Evolutionary conservation across 768 basidiomycete species (phyloP).

Genomic region (Hortiboletus flavorubellus): DNA sequence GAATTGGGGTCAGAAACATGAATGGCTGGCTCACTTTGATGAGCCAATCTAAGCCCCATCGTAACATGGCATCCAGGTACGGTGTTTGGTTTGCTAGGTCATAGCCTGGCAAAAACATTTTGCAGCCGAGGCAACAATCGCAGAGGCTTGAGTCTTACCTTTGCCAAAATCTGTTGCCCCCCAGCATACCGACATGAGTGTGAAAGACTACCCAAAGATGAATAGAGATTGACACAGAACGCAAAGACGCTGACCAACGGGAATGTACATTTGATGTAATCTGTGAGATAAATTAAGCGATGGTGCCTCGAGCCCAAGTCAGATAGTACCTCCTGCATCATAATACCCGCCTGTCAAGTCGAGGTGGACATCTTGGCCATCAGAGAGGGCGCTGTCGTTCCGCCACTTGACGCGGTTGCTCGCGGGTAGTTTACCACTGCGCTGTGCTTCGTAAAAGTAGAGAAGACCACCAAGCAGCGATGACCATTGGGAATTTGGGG

Average conservation of each 20-base stretch:
- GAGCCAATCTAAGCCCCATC: conserved; percentile 91
- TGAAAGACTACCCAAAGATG: conserved; percentile 54
- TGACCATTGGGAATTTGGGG: conserved; percentile 79
- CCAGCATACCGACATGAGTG: conserved; percentile 87
- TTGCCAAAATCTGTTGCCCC: conserved; percentile 80
- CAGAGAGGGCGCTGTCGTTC: conserved; percentile 73
- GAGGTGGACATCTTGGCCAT: conserved; percentile 69
- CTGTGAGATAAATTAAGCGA: conserved; percentile 33
- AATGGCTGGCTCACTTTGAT: conserved; percentile 59
- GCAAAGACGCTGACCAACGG: conserved; percentile 56
- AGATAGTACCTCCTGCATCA: conserved; percentile 78
- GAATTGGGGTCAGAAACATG: not conserved
- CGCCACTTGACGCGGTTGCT: conserved; percentile 82
- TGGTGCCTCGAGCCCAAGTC: not conserved
- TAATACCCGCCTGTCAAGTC: conserved; percentile 89
- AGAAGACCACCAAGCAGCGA: conserved; percentile 75
- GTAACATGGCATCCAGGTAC: conserved; percentile 87
- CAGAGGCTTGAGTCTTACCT: conserved; percentile 40
- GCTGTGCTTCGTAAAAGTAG: conserved; percentile 91
- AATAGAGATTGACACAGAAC: not conserved
- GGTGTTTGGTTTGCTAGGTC: conserved; percentile 82
- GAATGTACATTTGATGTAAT: conserved; percentile 87
- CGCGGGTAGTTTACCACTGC: conserved; percentile 69
- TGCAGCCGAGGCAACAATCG: not conserved
- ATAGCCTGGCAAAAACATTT: conserved; percentile 50